A percentile compares a stretch with the other conserved stretches of the same genome.
Evolutionary conservation across 345 rosid genomes (phyloP).

Genomic region (Arabidopsis arenosa): DNA sequence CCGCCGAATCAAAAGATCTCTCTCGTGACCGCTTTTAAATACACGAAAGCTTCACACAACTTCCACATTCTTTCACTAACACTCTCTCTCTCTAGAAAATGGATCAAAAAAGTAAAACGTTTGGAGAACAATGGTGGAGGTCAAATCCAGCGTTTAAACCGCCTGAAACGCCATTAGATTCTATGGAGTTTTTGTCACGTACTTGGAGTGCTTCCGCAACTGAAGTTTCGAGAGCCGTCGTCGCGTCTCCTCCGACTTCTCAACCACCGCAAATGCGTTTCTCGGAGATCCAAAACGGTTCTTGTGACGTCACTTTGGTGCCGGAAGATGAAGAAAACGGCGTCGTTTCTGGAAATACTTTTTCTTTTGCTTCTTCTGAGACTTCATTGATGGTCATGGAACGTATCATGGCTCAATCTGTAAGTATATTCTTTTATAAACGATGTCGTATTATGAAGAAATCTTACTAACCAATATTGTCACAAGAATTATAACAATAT

Average conservation of each 20-base stretch:
- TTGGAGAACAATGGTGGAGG: constrained; percentile 57
- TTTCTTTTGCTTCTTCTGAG: constrained; percentile 95
- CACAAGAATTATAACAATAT: neutral
- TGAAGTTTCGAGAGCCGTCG: constrained; percentile 75
- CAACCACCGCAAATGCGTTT: constrained; percentile 52
- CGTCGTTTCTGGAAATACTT: constrained; percentile 75
- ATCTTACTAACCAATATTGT: constrained; percentile 10
- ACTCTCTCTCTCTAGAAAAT: constrained; percentile 19
- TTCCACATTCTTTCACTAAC: constrained; percentile 11
- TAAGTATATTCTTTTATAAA: constrained; percentile 45
- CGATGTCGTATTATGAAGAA: neutral
- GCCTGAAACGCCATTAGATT: constrained; percentile 88
- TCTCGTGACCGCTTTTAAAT: constrained; percentile 38
- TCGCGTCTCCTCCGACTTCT: constrained; percentile 51
- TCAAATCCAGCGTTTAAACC: constrained; percentile 67
- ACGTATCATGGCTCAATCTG: constrained; percentile 99
- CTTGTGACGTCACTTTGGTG: constrained; percentile 39
- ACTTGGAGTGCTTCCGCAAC: constrained; percentile 94
- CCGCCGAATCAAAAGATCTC: constrained; percentile 29
- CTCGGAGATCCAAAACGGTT: constrained; percentile 46
- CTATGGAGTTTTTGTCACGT: constrained; percentile 96
- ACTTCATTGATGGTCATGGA: constrained; percentile 97
- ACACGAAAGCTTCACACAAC: constrained; percentile 45
- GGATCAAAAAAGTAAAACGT: constrained; percentile 45
- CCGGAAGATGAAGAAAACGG: constrained; percentile 72